Conservation (phyloP, 306 rosid genomes). For the Malus asiatica region DNA sequence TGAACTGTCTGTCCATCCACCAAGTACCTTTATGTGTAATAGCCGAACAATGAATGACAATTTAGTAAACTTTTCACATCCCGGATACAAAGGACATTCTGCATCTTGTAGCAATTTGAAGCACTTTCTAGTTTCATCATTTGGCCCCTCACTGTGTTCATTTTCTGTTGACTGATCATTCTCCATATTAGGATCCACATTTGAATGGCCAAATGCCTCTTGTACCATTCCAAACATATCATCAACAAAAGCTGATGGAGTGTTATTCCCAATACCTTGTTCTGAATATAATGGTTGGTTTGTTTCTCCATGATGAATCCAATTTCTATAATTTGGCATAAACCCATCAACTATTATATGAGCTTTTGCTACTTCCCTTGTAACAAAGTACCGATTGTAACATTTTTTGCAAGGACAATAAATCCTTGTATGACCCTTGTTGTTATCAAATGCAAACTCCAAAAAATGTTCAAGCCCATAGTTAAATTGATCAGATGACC, state of each 20-base stretch:
- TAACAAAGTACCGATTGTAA: background rate
- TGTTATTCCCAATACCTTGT: background rate
- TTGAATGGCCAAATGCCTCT: too few species aligned
- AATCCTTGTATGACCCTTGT: background rate
- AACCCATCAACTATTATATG: background rate
- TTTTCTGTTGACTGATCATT: too few species aligned
- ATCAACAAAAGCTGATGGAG: background rate
- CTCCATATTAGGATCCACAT: too few species aligned
- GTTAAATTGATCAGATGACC: background rate
- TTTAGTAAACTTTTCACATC: too few species aligned
- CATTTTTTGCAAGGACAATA: background rate
- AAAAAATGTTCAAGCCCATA: background rate
- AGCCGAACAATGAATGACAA: too few species aligned
- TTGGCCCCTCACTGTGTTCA: too few species aligned
- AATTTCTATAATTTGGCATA: background rate
- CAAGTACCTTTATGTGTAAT: too few species aligned
- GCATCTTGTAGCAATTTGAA: too few species aligned
- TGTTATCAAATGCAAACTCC: background rate
- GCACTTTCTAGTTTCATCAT: too few species aligned
- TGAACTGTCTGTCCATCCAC: too few species aligned
- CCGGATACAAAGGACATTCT: too few species aligned
- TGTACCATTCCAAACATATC: too few species aligned
- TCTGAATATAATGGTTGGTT: background rate
- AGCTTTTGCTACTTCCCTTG: background rate
- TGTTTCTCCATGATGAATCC: background rate